Evolutionary conservation across 352 stramenopile genomes (phyloP), one percentile per base, ranked within the genome.

Genomic region (Blastocystis sp.): DNA sequence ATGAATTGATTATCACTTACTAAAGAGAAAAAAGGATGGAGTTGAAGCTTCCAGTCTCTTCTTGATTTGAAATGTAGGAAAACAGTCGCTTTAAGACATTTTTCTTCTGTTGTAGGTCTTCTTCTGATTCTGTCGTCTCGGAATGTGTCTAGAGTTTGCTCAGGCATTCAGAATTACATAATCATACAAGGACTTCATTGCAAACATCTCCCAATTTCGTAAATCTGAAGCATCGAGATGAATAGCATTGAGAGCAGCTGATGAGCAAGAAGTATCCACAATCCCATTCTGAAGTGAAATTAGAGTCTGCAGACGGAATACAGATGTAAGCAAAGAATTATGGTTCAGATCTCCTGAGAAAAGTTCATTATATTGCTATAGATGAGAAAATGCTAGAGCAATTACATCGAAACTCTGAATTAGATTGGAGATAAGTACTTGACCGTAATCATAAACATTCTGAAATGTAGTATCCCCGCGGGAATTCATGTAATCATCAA

Each of bases 21-120:
- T 84, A 84, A n/a, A 84, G 73, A 5, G 19, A 40, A 30, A 84
- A 84, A 19, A 84, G 22, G 2, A 84, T 2, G 2, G 5, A 35
- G n/a, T 84, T 84, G 73, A 53, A 84, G 0, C 42, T 66, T 19
- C 11, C 27, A 1, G 17, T 24, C 3, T 4, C 11, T 57, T 84
- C 73, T 7, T 37, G 5, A 42, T 27, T 64, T 7, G 22, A 5
- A 22, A 84, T 51, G 33, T 53, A 66, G 11, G 27, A 15, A 40
- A 84, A 84, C 9, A 84, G 51, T n/a, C 51, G 73, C 13, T 44
- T 40, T 51, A 84, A 17, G 13, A n/a, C 24, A 30, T 22, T 66
- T 3, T 11, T 22, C 27, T 24, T 35, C 44, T 15, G 6, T 17
- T 64, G 37, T 51, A 37, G 5, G n/a, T 64, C 51, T 3, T 78